Conservation (phyloP, 2,329 filamentous ascomycete genomes). For the Colletotrichum tropicale region DNA sequence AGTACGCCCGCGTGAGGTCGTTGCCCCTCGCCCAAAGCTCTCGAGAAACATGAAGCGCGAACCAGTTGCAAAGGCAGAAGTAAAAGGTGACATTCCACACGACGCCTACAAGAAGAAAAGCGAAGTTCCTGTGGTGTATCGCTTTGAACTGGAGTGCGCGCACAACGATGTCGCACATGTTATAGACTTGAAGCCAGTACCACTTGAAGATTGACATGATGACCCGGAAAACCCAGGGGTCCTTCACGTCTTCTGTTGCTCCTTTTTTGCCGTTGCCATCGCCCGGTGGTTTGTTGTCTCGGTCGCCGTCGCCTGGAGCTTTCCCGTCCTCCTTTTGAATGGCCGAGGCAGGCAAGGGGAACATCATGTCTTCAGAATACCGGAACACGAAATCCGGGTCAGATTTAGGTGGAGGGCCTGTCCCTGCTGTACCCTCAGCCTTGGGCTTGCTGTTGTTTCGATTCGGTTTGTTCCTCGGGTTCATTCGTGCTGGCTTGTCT, state of each 20-base stretch:
- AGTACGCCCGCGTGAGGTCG: conserved; percentile 3
- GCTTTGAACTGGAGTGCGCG: neutral
- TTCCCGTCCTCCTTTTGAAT: neutral
- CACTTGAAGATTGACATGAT: neutral
- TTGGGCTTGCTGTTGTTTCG: neutral
- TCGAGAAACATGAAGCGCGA: neutral
- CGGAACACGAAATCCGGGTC: neutral
- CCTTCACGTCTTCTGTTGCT: neutral
- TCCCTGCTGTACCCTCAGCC: neutral
- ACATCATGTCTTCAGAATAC: neutral
- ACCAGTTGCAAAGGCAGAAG: neutral
- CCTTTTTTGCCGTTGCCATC: neutral
- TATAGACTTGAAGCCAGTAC: neutral
- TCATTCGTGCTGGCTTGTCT: neutral
- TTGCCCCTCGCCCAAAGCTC: conserved; percentile 1
- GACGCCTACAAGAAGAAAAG: neutral
- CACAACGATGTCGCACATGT: neutral
- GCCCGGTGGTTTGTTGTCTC: neutral
- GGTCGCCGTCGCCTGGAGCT: neutral
- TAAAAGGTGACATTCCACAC: neutral
- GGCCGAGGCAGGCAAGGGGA: neutral
- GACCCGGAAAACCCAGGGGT: neutral
- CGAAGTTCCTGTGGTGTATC: neutral
- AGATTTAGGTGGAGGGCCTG: neutral
- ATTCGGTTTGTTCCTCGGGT: neutral